phyloP scores from a whole-genome alignment of 1,139 yeast species.

The Yamadazyma atmosphaerica region DNA sequence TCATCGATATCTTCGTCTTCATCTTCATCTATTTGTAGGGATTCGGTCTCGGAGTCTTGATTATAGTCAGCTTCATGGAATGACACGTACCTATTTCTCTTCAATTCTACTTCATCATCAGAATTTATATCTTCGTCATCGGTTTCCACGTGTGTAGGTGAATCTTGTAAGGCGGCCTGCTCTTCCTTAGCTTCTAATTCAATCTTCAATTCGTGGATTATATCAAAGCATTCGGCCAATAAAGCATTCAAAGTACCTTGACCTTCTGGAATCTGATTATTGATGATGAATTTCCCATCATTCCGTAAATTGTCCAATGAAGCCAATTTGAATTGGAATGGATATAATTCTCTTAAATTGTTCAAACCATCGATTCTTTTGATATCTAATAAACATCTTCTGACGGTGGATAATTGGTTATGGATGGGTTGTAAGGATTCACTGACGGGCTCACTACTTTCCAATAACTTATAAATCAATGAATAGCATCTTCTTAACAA shows the following conservation, averaged over 20 bases:
- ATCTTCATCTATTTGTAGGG: constrained; percentile 19
- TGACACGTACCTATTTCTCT: constrained; percentile 44
- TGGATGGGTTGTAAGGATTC: constrained; percentile 92
- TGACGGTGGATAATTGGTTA: constrained; percentile 87
- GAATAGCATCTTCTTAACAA: constrained; percentile 88
- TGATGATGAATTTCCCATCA: constrained; percentile 90
- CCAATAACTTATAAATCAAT: constrained; percentile 80
- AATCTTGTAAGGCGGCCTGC: constrained; percentile 20
- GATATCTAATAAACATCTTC: constrained; percentile 84
- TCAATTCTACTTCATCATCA: constrained; percentile 47
- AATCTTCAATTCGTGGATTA: constrained; percentile 83
- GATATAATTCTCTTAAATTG: constrained; percentile 84
- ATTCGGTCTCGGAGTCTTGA: constrained; percentile 39
- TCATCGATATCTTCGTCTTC: constrained; percentile 23
- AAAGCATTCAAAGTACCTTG: constrained; percentile 91
- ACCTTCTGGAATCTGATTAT: constrained; percentile 91
- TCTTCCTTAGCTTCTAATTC: constrained; percentile 76
- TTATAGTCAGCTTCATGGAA: constrained; percentile 52
- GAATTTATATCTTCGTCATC: constrained; percentile 31
- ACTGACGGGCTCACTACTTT: constrained; percentile 91
- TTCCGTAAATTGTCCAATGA: constrained; percentile 80
- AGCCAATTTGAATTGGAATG: constrained; percentile 91
- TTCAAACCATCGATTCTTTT: constrained; percentile 91
- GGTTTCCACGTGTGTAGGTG: constrained; percentile 19
- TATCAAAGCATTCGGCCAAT: constrained; percentile 91